phyloP scores from a whole-genome alignment of 805 yeast species.

The Ogataea glucozyma region DNA sequence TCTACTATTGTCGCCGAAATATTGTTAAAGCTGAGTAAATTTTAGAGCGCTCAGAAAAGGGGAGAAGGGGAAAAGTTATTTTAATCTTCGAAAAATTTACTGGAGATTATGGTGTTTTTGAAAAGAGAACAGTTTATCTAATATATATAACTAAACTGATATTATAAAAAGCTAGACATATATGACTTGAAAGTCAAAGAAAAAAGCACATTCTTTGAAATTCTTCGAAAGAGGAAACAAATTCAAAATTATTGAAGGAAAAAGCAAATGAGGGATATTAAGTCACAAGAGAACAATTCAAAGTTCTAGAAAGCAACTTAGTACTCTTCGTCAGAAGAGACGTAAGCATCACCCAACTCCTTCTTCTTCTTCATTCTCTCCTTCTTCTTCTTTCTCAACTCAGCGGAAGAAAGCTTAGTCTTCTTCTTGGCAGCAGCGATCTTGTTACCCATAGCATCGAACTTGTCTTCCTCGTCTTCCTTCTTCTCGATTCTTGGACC shows the following conservation, averaged over 20 bases:
- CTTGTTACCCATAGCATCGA: conserved; percentile 99
- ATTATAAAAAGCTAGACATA: conserved; percentile 14
- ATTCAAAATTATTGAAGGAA: conserved; percentile 4
- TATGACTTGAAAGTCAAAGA: conserved; percentile 6
- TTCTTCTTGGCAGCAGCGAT: conserved; percentile 94
- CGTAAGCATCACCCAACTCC: conserved; percentile 99
- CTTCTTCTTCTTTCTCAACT: conserved; percentile 99
- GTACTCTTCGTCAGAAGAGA: conserved; percentile 91
- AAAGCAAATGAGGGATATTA: conserved; percentile 8
- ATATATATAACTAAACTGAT: conserved; percentile 7
- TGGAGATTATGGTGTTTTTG: too few relatives aligned
- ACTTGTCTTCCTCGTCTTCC: conserved; percentile 91
- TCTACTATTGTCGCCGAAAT: too few relatives aligned
- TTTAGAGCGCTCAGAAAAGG: conserved; percentile 9
- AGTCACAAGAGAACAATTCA: conserved; percentile 5
- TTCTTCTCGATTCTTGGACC: conserved; percentile 99
- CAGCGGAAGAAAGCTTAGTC: conserved; percentile 97
- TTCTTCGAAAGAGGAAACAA: conserved; percentile 14
- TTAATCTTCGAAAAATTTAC: not conserved
- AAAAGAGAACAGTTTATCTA: conserved; percentile 2
- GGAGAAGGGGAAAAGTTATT: conserved; percentile 3
- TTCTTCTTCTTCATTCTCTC: conserved; percentile 99
- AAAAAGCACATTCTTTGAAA: conserved; percentile 3
- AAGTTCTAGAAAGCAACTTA: conserved; percentile 38
- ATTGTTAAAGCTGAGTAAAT: conserved; percentile 1